Evolutionary conservation across 2,329 filamentous ascomycete genomes (phyloP), one percentile per base, ranked within the genome.

Genomic region (Apiospora koreana): DNA sequence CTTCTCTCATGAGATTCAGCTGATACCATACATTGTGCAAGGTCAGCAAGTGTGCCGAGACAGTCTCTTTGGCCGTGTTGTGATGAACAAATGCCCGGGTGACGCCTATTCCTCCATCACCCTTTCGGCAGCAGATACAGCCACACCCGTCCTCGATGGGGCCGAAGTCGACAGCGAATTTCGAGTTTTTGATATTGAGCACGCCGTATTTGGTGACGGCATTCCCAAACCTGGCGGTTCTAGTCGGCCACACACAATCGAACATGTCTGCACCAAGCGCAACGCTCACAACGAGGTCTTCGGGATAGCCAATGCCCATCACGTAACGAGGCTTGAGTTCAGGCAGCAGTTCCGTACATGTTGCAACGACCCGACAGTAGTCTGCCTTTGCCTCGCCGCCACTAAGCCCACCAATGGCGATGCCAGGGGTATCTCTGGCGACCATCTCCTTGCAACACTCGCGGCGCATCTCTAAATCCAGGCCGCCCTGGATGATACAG

Each of bases 221-320:
- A 78, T 98, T 98, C 71, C 97, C 96, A 78, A 99, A 99, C 43
- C 96, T 91, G 79, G 96, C 96, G 45, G 96, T 99, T 69, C 96
- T 88, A 5, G 96, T 98, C 1, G 96, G 97, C 96, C 96, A 99
- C 8, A 99, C 96, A 79, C 97, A 99, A 82, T 99, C 96, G 79
- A 99, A 99, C 96, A 99, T 99, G 82, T 99, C 96, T 66, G 96
- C 96, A 3, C 96, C 96, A 0, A 99, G 87, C 1, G 96, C 96
- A 4, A 98, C 91, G 68, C 94, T 97, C 48, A 99, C 95, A 1
- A 99, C 89, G 69, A 99, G 86, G 78, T 99, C 96, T 83, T 98
- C 96, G 1, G 96, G 96, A 80, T 98, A 99, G 16, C 96, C 94
- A 75, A 99, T 96, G 23, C 96, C 96, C 97, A 99, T 99, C 70